Conservation (phyloP, 2,329 filamentous ascomycete genomes). For the Ascochyta clinopodiicola region DNA sequence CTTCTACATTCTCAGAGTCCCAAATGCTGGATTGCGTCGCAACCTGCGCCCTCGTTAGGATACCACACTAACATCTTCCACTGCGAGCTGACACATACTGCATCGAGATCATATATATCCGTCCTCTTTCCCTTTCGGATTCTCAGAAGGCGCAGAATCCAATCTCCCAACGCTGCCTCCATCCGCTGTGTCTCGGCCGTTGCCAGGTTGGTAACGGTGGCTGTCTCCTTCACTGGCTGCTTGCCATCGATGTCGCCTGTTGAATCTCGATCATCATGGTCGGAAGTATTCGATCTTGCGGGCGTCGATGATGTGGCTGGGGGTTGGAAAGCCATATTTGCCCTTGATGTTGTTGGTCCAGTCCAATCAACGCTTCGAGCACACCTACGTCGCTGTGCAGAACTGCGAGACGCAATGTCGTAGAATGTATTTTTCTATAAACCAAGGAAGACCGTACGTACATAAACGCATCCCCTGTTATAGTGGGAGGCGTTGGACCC, state of each 20-base stretch:
- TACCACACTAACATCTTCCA: neutral
- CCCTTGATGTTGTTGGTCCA: neutral
- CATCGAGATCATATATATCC: constrained; percentile 16
- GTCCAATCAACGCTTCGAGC: neutral
- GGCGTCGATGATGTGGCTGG: neutral
- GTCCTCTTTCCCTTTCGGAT: constrained; percentile 10
- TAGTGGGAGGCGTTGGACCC: neutral
- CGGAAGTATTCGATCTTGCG: neutral
- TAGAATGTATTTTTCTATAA: neutral
- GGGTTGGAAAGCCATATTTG: neutral
- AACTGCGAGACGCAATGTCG: neutral
- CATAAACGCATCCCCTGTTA: neutral
- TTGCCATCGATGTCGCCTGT: constrained; percentile 9
- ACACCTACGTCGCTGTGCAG: neutral
- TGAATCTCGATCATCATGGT: constrained; percentile 8
- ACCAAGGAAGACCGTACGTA: neutral
- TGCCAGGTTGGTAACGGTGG: constrained; percentile 9
- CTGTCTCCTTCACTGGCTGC: constrained; percentile 6
- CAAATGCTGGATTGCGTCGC: constrained; percentile 20
- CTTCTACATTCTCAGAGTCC: constrained; percentile 9
- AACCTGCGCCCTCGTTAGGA: constrained; percentile 1
- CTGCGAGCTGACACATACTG: neutral
- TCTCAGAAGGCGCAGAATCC: constrained; percentile 9
- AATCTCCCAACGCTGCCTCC: constrained; percentile 13
- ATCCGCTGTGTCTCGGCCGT: constrained; percentile 13